phyloP scores from a whole-genome alignment of 441 rosid species.

The Pelargonium cotyledonis region DNA sequence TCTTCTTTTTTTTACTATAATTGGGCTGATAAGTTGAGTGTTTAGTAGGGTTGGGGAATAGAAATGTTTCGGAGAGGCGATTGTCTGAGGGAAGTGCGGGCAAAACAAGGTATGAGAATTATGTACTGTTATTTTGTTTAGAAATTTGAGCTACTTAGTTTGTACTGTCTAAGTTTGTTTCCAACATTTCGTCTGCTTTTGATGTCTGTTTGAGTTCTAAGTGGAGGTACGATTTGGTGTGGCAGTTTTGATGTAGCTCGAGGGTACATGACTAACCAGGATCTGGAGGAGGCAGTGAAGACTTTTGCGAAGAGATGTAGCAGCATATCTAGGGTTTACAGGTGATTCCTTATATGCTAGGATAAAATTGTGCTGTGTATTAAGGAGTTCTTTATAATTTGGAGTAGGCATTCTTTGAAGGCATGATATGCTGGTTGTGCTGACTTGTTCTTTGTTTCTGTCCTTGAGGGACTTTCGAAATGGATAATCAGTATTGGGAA shows the following conservation, averaged over 20 bases:
- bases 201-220: background rate
- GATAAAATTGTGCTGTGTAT: background rate
- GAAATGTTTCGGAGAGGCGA: constrained; percentile 25
- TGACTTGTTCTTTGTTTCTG: constrained; percentile 56
- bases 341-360: constrained; percentile 38
- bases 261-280: constrained; percentile 74
- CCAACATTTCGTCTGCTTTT: background rate
- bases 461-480: constrained; percentile 69
- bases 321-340: constrained; percentile 74
- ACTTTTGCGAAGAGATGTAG: constrained; percentile 63
- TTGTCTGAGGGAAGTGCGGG: constrained; percentile 27
- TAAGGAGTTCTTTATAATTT: background rate
- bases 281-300: constrained; percentile 73
- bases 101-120: constrained; percentile 33
- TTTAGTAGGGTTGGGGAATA: background rate
- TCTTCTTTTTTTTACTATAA: background rate
- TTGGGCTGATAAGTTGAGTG: background rate
- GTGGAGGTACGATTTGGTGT: constrained; percentile 14
- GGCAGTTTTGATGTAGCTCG: constrained; percentile 41
- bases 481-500: constrained; percentile 71
- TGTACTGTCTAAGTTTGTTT: constrained; percentile 3
- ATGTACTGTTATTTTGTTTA: background rate
- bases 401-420: background rate
- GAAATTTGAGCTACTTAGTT: background rate
- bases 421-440: constrained; percentile 28